Conservation (phyloP, 176 grass and related monocot genomes). For the Phoenix dactylifera region DNA sequence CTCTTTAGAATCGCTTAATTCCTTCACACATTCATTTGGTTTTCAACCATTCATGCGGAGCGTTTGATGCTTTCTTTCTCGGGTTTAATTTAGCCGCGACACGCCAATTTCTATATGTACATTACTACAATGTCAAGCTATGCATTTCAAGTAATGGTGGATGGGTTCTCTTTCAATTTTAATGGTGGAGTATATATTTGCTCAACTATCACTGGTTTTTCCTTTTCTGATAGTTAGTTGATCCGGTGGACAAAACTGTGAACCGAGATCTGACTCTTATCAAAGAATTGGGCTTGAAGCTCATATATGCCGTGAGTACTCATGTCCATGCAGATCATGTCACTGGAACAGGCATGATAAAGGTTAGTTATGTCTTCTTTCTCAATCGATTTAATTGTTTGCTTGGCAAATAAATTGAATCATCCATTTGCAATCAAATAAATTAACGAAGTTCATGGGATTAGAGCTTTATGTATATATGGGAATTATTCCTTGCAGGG, state of each 20-base stretch:
- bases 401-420: no score
- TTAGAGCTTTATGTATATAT: constrained; percentile 1
- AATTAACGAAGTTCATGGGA: not conserved
- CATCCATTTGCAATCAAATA: no score
- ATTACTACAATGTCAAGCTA: no score
- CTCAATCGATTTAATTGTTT: no score
- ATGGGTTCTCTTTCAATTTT: no score
- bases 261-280: constrained; percentile 81
- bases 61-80: no score
- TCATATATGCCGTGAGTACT: constrained; percentile 90
- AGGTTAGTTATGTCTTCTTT: constrained; percentile 27
- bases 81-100: not conserved
- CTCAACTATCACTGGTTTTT: not conserved
- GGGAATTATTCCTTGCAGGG: constrained; percentile 25
- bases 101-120: no score
- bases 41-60: no score
- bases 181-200: no score
- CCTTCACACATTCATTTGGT: no score
- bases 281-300: constrained; percentile 84
- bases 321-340: constrained; percentile 97
- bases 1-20: no score
- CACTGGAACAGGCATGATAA: constrained; percentile 84
- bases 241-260: constrained; percentile 72
- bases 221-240: constrained; percentile 45
- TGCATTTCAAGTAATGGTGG: no score